These are phyloP conservation scores for Dicorynia guianensis DNA, from an alignment of 306 rosid species.

Conservation along the genomic window DNA sequence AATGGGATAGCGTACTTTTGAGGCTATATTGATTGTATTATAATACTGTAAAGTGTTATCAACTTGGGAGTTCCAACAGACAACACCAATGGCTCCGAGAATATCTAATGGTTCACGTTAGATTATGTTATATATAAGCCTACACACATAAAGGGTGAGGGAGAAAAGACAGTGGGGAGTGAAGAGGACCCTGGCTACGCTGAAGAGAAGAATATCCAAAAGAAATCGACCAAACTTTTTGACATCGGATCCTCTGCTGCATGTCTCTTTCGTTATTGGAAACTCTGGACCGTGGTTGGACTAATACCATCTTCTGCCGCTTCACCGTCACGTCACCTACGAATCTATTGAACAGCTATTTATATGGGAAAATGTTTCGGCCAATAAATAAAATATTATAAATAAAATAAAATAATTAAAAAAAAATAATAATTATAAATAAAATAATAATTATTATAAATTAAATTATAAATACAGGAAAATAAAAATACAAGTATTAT, in stretches of 20 bases:
- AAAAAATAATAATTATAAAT: too few relatives aligned
- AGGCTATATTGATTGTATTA: constrained; percentile 23
- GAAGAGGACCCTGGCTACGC: constrained; percentile 1
- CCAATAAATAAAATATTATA: too few relatives aligned
- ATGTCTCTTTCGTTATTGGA: not conserved
- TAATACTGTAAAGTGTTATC: constrained; percentile 14
- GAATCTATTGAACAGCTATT: too few relatives aligned
- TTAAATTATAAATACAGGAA: too few relatives aligned
- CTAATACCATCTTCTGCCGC: constrained; percentile 16
- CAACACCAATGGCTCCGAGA: constrained; percentile 22
- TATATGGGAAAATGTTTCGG: too few relatives aligned
- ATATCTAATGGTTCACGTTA: constrained; percentile 35
- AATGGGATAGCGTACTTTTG: constrained; percentile 43
- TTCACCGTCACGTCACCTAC: not conserved
- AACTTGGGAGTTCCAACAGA: constrained; percentile 40
- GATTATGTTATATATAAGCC: constrained; percentile 36
- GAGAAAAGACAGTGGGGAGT: constrained; percentile 14
- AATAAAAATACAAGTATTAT: too few relatives aligned
- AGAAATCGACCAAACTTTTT: constrained; percentile 31
- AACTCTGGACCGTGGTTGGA: constrained; percentile 37
- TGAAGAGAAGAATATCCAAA: constrained; percentile 42
- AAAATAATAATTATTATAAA: too few relatives aligned
- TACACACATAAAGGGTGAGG: not conserved
- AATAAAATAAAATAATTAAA: too few relatives aligned
- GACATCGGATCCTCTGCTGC: constrained; percentile 41